A percentile compares a stretch with the other conserved stretches of the same genome.
These are phyloP conservation scores for Glebionis coronaria DNA, from an alignment of 129 eudicot genomes.

Conservation along the genomic window DNA sequence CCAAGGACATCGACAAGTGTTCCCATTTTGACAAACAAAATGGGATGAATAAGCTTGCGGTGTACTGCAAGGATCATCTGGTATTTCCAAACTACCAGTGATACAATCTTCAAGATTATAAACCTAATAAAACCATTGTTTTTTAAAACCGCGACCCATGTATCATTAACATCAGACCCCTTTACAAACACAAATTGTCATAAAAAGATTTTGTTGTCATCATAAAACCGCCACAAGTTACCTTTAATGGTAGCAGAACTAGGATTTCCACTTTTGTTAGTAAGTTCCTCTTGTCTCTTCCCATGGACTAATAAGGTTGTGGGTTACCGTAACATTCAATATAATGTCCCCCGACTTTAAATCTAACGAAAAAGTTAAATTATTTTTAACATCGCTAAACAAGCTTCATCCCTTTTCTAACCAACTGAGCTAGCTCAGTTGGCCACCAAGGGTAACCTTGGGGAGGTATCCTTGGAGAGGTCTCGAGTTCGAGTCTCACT, in stretches of 20 bases:
- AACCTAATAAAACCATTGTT: constrained; percentile 57
- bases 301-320: neutral
- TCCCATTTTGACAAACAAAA: constrained; percentile 52
- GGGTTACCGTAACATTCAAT: neutral
- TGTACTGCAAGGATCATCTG: constrained; percentile 59
- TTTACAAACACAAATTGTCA: constrained; percentile 67
- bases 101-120: constrained; percentile 37
- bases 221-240: constrained; percentile 81
- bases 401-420: neutral
- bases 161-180: constrained; percentile 36
- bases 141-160: constrained; percentile 68
- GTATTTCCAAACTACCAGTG: constrained; percentile 47
- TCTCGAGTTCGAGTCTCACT: too few species aligned
- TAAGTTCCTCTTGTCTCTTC: constrained; percentile 23
- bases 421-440: too few species aligned
- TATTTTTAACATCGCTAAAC: neutral
- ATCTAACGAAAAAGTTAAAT: neutral
- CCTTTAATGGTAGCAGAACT: constrained; percentile 44
- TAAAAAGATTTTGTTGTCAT: constrained; percentile 41
- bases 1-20: constrained; percentile 61
- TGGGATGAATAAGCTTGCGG: constrained; percentile 74
- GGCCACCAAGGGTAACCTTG: too few species aligned
- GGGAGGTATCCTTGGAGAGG: too few species aligned
- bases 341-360: neutral
- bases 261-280: constrained; percentile 44